A percentile compares a stretch with the other conserved stretches of the same genome.
phyloP scores from a whole-genome alignment of 2,329 filamentous ascomycete genomes.

The Hypoxylon sp. region DNA sequence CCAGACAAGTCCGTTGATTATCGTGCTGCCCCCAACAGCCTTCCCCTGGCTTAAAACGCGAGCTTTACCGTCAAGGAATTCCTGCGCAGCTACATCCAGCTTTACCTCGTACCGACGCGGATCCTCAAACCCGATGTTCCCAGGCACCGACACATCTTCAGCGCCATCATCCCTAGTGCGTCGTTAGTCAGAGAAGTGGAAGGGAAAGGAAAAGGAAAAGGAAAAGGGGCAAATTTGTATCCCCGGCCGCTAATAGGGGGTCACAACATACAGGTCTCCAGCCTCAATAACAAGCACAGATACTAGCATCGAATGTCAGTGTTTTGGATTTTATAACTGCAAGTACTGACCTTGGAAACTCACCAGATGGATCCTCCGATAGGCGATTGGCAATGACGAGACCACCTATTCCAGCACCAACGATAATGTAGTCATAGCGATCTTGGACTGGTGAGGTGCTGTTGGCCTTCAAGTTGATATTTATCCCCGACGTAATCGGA shows the following conservation, averaged over 20 bases:
- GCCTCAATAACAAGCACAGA: conserved; percentile 51
- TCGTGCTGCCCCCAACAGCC: conserved; percentile 59
- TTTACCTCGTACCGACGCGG: conserved; percentile 53
- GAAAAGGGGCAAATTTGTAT: not conserved
- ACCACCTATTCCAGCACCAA: conserved; percentile 51
- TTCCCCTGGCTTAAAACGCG: conserved; percentile 57
- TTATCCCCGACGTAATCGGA: conserved; percentile 27
- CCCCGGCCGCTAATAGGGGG: not conserved
- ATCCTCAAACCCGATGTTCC: conserved; percentile 47
- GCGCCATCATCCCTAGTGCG: conserved; percentile 48
- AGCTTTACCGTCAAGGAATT: conserved; percentile 55
- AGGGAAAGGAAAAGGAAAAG: not conserved
- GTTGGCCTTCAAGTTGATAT: conserved; percentile 29
- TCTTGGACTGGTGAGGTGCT: conserved; percentile 34
- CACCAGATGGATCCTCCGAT: conserved; percentile 47
- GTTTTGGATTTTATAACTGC: not conserved
- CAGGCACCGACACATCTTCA: conserved; percentile 49
- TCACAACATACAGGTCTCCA: conserved; percentile 48
- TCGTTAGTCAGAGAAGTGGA: conserved; percentile 28
- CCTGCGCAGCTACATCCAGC: conserved; percentile 53
- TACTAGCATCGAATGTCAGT: conserved; percentile 43
- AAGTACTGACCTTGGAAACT: not conserved
- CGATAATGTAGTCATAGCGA: conserved; percentile 50
- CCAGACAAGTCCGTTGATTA: conserved; percentile 61
- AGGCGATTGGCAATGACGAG: conserved; percentile 51